Base-by-base conservation (phyloP, 176 grass and related monocot species). In the Zizania latifolia region DNA sequence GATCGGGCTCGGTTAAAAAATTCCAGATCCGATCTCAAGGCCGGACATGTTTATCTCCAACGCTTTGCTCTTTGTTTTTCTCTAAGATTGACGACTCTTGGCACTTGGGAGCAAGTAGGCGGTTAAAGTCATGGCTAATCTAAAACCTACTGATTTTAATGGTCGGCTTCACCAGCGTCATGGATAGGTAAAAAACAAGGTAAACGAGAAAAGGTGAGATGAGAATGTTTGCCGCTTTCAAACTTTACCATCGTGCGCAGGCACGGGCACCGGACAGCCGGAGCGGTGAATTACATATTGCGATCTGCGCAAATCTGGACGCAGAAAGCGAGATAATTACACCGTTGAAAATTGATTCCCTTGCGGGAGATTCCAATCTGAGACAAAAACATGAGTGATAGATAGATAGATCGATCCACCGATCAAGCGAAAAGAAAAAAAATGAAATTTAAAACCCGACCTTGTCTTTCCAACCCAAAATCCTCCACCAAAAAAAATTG, bases 401-500 rank as follows among this genome's bases (percentile, higher is more conserved):
- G 64, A 78, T 59, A 73, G 65, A n/a, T n/a, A n/a, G 66, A 84
- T 78, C 56, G 65, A 90, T 76, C 60, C 63, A 82, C 59, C 34
- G 73, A 83, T 78, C 83, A 72, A 74, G 43, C 73, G 58, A 39
- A 76, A 36, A 1, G 19, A 43, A 53, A 22, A 53, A 77, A 70
- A n/a, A n/a, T 50, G 74, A 89, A 78, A 68, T 73, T 61, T 26
- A 69, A 72, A 68, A 50, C 11, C 67, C 74, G 55, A n/a, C 71
- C 66, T 69, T 32, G 61, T 62, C 72, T 21, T 56, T 22, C 65
- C 75, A 71, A 72, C 62, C 82, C 68, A 33, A 83, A 84, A 81
- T 55, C 41, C 39, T 43, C 78, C 57, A 71, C 44, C 44, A 86
- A 71, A 64, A 79, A 88, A 77, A 54, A 55, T 9, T 16, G 41